Percentiles rank a stretch among this genome's conserved stretches.
phyloP scores from a whole-genome alignment of 306 rosid genomes.

The Vigna nakashimae region DNA sequence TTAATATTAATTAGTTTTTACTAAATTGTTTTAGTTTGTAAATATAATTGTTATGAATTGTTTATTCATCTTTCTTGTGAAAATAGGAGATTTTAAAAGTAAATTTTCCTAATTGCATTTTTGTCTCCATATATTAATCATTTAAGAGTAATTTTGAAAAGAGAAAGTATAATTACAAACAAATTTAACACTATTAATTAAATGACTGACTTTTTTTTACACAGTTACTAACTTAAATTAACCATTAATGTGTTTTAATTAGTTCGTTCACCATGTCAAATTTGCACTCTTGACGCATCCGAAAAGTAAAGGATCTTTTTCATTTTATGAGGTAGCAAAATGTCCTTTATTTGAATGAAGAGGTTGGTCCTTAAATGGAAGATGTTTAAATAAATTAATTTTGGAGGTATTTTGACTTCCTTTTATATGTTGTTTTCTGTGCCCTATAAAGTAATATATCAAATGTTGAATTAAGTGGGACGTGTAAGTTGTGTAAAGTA shows the following conservation, averaged over 20 bases:
- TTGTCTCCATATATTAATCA: no score
- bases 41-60: no score
- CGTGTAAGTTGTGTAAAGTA: background rate
- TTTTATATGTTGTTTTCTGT: background rate
- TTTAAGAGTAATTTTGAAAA: no score
- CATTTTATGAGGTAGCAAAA: background rate
- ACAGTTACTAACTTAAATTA: no score
- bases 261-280: background rate
- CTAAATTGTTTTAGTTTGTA: no score
- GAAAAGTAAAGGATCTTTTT: background rate
- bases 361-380: background rate
- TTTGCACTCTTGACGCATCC: slow-evolving; percentile 9
- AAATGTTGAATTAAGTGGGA: background rate
- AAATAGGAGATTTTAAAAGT: no score
- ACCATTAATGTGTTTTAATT: background rate
- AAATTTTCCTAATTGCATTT: no score
- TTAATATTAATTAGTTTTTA: no score
- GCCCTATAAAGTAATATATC: background rate
- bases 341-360: background rate
- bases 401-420: slow-evolving; percentile 7
- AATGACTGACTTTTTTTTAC: no score
- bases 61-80: no score
- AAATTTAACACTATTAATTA: no score
- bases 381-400: background rate
- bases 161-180: no score